Evolutionary conservation across 2,329 filamentous ascomycete species (phyloP).

Genomic region (Clarireedia homoeocarpa): DNA sequence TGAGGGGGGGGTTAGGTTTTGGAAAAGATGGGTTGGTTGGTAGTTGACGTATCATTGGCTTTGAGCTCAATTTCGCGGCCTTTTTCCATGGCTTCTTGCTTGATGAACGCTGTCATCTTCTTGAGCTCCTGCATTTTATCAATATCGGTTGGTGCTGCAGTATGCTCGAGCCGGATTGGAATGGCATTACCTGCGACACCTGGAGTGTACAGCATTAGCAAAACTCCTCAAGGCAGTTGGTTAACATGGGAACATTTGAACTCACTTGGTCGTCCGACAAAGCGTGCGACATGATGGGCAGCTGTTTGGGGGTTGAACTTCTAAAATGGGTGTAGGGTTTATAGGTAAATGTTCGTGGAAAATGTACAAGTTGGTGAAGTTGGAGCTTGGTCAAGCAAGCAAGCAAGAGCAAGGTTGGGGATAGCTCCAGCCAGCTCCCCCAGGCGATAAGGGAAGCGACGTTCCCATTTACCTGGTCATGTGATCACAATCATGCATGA

Average conservation of each 20-base stretch:
- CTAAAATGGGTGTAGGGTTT: constrained; percentile 8
- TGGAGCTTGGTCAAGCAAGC: constrained; percentile 11
- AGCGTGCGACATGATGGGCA: constrained; percentile 80
- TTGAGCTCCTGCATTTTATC: constrained; percentile 60
- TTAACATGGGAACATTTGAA: constrained; percentile 6
- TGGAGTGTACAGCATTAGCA: constrained; percentile 34
- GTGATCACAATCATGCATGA: constrained; percentile 12
- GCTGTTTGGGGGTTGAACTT: constrained; percentile 10
- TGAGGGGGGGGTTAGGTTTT: constrained; percentile 4
- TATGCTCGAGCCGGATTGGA: neutral
- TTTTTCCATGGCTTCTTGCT: constrained; percentile 95
- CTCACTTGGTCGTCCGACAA: constrained; percentile 94
- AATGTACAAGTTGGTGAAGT: constrained; percentile 14
- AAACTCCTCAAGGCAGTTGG: neutral
- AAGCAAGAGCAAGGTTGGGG: constrained; percentile 8
- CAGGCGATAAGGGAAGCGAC: constrained; percentile 22
- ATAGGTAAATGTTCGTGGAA: constrained; percentile 1
- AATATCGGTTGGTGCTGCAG: neutral
- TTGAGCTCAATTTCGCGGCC: constrained; percentile 96
- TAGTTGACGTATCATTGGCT: constrained; percentile 61
- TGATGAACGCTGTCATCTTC: constrained; percentile 99
- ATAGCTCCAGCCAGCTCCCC: constrained; percentile 7
- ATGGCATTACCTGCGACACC: constrained; percentile 60
- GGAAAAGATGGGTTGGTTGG: neutral
- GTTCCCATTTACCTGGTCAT: constrained; percentile 15